Evolutionary conservation across 129 eudicot species (phyloP).

Genomic region (Erigeron canadensis): DNA sequence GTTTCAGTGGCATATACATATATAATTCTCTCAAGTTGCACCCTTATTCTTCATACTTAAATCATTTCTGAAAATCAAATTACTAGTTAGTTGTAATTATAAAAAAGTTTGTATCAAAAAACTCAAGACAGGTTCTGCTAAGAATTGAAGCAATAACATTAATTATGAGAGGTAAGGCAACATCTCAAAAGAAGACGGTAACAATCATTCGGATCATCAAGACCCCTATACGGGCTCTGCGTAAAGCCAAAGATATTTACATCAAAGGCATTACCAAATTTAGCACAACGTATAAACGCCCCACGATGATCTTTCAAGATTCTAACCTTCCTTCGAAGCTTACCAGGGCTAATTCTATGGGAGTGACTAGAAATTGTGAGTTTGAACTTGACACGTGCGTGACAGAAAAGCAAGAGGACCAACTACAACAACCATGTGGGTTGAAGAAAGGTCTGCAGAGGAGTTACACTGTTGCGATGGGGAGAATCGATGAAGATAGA

Average conservation of each 20-base stretch:
- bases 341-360: constrained; percentile 43
- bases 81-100: not conserved
- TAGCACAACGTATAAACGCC: constrained; percentile 25
- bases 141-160: constrained; percentile 11
- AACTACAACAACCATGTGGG: not conserved
- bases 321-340: constrained; percentile 41
- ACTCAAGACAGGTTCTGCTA: no score
- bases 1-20: constrained; percentile 6
- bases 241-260: constrained; percentile 54
- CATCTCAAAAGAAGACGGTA: constrained; percentile 23
- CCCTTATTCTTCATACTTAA: no score
- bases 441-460: constrained; percentile 32
- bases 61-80: not conserved
- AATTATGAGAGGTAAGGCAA: constrained; percentile 36
- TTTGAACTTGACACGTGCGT: constrained; percentile 23
- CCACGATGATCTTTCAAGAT: constrained; percentile 13
- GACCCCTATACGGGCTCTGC: constrained; percentile 40
- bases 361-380: constrained; percentile 5
- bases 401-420: constrained; percentile 7
- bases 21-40: not conserved
- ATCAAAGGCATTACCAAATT: constrained; percentile 45
- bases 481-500: constrained; percentile 50
- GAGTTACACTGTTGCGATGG: constrained; percentile 48
- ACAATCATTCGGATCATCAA: constrained; percentile 34
- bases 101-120: no score